Evolutionary conservation across 2,329 filamentous ascomycete species (phyloP), one percentile per base, ranked within the genome.

Genomic region (Rasamsonia emersonii): DNA sequence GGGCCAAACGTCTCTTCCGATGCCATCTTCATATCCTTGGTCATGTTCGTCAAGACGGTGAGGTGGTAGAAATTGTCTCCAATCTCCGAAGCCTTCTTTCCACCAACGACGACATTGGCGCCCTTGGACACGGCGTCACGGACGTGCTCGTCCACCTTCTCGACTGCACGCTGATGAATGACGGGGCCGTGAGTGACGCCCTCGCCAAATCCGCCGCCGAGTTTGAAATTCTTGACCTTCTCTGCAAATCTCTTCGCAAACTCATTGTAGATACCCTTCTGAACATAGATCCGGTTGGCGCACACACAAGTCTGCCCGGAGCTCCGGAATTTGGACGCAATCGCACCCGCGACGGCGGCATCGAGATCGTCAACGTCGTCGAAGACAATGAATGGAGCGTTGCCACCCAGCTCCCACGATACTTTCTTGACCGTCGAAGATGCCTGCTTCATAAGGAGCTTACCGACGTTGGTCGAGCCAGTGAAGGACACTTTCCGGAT

Each of bases 271-370:
- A 72, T 58, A 8, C 66, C 65, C 19, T 57, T 55, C 43, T 73
- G 69, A 2, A 73, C 62, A 41, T 69, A 70, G 37, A 72, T 64
- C 0, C 69, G 59, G 49, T 72, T 73, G 5, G 83, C 83, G 50
- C 82, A 88, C 14, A 96, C 88, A 58, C 91, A 98, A 0, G 91
- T 96, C 68, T 98, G 91, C 20, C 91, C 91, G 0, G 85, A 93
- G 21, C 81, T 86, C 33, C 91, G 82, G 75, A 96, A 96, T 60
- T 96, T 98, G 50, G 77, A 88, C 15, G 79, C 67, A 33, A 96
- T 74, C 28, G 86, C 86, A 16, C 88, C 89, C 0, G 76, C 65
- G 1, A 96, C 86, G 2, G 91, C 91, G 4, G 68, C 65, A 37
- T 95, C 88, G 13, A 96, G 64, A 53, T 96, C 85, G 13, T 89